Evolutionary conservation across 345 rosid genomes (phyloP).

Genomic region (Chamaenerion angustifolium): DNA sequence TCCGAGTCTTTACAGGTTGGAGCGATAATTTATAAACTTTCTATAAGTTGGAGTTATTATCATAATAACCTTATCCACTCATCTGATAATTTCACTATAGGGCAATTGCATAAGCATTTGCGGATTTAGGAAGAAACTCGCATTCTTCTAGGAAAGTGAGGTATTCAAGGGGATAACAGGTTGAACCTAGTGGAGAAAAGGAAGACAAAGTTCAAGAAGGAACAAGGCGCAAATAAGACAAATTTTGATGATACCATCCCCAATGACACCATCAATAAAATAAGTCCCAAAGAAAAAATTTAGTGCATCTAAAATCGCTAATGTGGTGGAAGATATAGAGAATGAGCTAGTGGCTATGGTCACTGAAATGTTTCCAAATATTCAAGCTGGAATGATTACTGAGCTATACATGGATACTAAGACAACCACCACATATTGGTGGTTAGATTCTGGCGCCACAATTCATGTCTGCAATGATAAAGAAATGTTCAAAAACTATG

Average conservation of each 20-base stretch:
- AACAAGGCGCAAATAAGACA: neutral
- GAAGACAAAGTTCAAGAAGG: neutral
- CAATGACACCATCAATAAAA: neutral
- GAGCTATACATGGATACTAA: too few species aligned
- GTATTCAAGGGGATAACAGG: neutral
- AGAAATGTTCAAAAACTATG: too few species aligned
- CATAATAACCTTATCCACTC: neutral
- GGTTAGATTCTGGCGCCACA: too few species aligned
- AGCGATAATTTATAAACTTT: neutral
- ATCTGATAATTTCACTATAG: neutral
- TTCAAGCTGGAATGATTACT: too few species aligned
- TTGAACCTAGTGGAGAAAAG: neutral
- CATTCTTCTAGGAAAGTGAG: too few species aligned
- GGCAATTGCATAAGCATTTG: neutral
- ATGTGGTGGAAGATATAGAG: too few species aligned
- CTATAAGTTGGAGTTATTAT: neutral
- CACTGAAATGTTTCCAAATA: too few species aligned
- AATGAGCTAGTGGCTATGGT: too few species aligned
- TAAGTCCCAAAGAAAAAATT: neutral
- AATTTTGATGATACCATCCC: neutral
- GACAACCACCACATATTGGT: too few species aligned
- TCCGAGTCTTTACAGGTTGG: slow-evolving; percentile 2
- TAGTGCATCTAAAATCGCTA: too few species aligned
- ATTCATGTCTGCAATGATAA: too few species aligned
- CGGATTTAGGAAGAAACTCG: too few species aligned